Base-by-base conservation (phyloP, 768 basidiomycete species). In the Macrolepiota albuminosa region DNA sequence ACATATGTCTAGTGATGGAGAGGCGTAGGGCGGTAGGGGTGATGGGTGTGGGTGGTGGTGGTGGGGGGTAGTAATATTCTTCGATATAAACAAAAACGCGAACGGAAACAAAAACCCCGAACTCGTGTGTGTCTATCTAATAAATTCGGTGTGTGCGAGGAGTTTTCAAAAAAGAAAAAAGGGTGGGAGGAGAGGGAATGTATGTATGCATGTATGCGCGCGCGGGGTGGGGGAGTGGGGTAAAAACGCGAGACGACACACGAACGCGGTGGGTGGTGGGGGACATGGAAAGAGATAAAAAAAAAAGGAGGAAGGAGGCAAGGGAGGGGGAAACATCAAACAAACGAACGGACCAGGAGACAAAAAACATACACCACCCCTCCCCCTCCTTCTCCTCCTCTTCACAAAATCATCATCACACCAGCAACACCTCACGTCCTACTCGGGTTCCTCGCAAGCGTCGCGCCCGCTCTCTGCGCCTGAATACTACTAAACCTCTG, bases 401-500 rank as follows among this genome's bases (percentile, higher is more conserved):
- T 11, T 24, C 21, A 24, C 6, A 29, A 29, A 21, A 21, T 21
- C 21, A 21, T 14, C 11, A n/a, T 14, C 6, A 42, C 40, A 40
- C 13, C 21, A 21, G 1, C 21, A 21, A 11, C 54, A n/a, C 37
- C 42, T 1, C n/a, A 78, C 54, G 86, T 86, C 61, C 84, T 77
- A 69, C 84, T 85, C 24, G 89, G 90, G 74, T 91, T 84, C 66
- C 90, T 83, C 33, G 90, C 89, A 60, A 95, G 81, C 14, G 85
- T 86, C 53, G 82, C 81, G 43, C 93, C 92, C n/a, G 86, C 83
- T 39, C 85, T 80, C 53, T 85, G 83, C 6, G 92, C 90, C 74
- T 94, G 92, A 72, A 93, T 91, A 63, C 85, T 87, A 74, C 84
- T 87, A 83, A 95, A 93, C 67, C 93, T 81, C 64, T 88, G 85